Conservation (phyloP, 2,329 filamentous ascomycete genomes). For the Xylariaceae sp. region DNA sequence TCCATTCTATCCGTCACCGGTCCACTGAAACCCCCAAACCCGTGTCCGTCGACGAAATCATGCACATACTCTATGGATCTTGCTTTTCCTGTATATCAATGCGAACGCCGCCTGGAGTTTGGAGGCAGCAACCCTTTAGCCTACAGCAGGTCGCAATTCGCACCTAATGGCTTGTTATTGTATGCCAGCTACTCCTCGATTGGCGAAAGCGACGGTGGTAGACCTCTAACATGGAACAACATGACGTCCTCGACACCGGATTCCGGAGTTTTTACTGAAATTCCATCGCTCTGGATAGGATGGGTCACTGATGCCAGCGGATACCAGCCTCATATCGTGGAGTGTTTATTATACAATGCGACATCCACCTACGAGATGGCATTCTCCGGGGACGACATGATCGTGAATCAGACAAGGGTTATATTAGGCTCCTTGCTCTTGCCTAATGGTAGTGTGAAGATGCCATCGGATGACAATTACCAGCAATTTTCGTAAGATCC, state of each 20-base stretch:
- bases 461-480: conserved; percentile 8
- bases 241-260: conserved; percentile 8
- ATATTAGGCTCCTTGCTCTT: conserved; percentile 5
- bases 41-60: conserved; percentile 13
- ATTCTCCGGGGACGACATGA: conserved; percentile 9
- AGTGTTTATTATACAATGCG: conserved; percentile 17
- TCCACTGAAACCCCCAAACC: conserved; percentile 8
- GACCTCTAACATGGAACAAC: conserved; percentile 13
- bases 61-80: conserved; percentile 12
- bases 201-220: conserved; percentile 10
- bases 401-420: background rate
- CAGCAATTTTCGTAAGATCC: conserved; percentile 16
- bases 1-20: conserved; percentile 11
- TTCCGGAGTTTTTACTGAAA: conserved; percentile 9
- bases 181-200: conserved; percentile 21
- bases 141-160: conserved; percentile 11
- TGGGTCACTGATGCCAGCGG: conserved; percentile 9
- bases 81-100: conserved; percentile 13
- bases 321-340: conserved; percentile 10
- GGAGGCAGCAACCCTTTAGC: conserved; percentile 7
- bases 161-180: conserved; percentile 8
- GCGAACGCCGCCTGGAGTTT: conserved; percentile 15
- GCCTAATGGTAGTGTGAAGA: conserved; percentile 5
- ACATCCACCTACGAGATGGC: conserved; percentile 12
- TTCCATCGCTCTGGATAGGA: conserved; percentile 18